A percentile compares a stretch with the other conserved stretches of the same genome.
phyloP scores from a whole-genome alignment of 768 basidiomycete species.

The Tubosaeta sp. region DNA sequence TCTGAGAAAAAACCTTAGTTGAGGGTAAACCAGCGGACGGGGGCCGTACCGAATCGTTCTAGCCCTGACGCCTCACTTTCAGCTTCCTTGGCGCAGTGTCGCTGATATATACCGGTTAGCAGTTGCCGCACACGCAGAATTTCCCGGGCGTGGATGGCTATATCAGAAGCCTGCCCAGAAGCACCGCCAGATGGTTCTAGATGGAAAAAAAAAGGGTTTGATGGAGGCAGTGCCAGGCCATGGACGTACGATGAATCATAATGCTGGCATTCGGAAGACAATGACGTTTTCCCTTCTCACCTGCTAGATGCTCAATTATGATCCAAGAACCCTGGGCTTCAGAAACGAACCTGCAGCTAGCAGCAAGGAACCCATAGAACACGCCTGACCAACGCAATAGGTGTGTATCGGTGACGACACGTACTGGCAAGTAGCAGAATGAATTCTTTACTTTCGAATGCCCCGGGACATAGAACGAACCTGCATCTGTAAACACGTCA shows the following conservation, averaged over 20 bases:
- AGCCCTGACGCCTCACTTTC: conserved; percentile 64
- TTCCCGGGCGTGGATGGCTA: conserved; percentile 96
- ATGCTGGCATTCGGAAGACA: conserved; percentile 91
- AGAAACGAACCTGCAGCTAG: conserved; percentile 65
- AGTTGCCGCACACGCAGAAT: conserved; percentile 84
- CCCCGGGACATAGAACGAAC: conserved; percentile 33
- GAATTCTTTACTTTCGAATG: conserved; percentile 17
- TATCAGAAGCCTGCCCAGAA: conserved; percentile 92
- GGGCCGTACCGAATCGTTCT: conserved; percentile 69
- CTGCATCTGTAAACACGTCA: conserved; percentile 57
- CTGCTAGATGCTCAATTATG: conserved; percentile 27
- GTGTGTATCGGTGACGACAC: conserved; percentile 94
- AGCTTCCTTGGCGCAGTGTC: conserved; percentile 67
- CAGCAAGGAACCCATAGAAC: conserved; percentile 93
- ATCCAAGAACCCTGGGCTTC: conserved; percentile 5
- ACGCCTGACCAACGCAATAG: conserved; percentile 93
- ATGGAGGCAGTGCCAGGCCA: background rate
- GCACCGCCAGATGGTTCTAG: conserved; percentile 96
- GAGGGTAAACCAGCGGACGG: conserved; percentile 19
- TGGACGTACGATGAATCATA: conserved; percentile 90
- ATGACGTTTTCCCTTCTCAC: conserved; percentile 87
- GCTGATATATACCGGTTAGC: conserved; percentile 85
- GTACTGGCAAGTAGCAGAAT: conserved; percentile 50
- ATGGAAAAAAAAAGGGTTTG: conserved; percentile 7
- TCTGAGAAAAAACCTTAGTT: conserved; percentile 42